Percentiles rank a stretch among this genome's conserved stretches.
Conservation (phyloP, 345 rosid species). For the Eucalyptus urophylla region DNA sequence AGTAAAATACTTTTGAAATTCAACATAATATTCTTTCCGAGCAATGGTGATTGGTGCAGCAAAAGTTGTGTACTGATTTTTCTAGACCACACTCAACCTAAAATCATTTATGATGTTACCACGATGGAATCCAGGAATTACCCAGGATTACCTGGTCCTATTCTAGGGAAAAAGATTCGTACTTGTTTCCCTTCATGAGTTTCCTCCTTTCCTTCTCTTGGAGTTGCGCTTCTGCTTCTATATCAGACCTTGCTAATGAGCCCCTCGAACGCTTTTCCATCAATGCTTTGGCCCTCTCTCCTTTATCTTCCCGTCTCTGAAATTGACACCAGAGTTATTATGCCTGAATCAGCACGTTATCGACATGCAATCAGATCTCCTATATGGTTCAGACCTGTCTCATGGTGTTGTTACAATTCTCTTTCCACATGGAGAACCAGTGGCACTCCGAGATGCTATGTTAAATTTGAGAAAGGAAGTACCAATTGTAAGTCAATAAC, state of each 20-base stretch:
- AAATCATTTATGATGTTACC: not conserved
- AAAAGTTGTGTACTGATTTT: not conserved
- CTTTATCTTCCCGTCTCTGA: slow-evolving; percentile 52
- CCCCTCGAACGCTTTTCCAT: slow-evolving; percentile 55
- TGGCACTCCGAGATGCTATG: slow-evolving; percentile 34
- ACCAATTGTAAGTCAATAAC: not conserved
- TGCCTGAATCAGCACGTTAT: not conserved
- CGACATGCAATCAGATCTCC: not conserved
- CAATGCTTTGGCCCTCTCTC: slow-evolving; percentile 24
- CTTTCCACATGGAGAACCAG: slow-evolving; percentile 35
- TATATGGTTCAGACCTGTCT: slow-evolving; percentile 29
- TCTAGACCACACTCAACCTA: not conserved
- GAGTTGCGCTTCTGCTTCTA: slow-evolving; percentile 15
- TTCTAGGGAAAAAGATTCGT: not conserved
- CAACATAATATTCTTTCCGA: not conserved
- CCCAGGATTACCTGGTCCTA: not conserved
- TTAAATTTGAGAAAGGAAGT: slow-evolving; percentile 14
- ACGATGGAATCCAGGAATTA: not conserved
- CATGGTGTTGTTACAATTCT: slow-evolving; percentile 36
- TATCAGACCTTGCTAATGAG: slow-evolving; percentile 28
- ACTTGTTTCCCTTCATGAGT: slow-evolving; percentile 13
- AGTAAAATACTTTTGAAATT: not conserved
- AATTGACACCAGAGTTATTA: not conserved
- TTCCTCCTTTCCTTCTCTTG: slow-evolving; percentile 24
- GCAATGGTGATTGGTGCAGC: not conserved